phyloP scores from a whole-genome alignment of 2,329 filamentous ascomycete species.

The Botryotinia globosa region DNA sequence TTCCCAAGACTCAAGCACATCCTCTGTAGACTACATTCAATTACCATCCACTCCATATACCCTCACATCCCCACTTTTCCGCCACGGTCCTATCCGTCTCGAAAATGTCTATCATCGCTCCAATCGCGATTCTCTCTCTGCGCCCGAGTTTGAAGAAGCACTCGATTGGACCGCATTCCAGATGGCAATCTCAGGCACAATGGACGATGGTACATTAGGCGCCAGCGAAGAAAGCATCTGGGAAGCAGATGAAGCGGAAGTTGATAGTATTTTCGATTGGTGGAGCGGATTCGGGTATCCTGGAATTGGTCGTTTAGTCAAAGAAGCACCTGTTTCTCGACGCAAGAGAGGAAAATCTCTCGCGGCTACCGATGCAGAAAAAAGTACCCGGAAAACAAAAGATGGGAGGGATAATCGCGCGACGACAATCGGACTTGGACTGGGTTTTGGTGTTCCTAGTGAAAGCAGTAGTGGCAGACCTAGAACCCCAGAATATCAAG shows the following conservation, averaged over 20 bases:
- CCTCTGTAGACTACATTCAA: conserved; percentile 39
- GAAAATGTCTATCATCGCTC: conserved; percentile 44
- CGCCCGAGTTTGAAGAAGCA: conserved; percentile 44
- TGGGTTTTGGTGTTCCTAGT: not conserved
- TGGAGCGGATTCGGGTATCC: conserved; percentile 29
- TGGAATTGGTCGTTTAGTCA: conserved; percentile 25
- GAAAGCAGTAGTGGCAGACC: not conserved
- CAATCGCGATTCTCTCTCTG: conserved; percentile 28
- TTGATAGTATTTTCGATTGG: conserved; percentile 31
- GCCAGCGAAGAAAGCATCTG: conserved; percentile 21
- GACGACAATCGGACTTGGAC: not conserved
- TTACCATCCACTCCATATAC: conserved; percentile 46
- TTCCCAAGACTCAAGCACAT: conserved; percentile 4
- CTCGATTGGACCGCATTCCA: conserved; percentile 65
- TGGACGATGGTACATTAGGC: conserved; percentile 45
- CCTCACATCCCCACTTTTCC: conserved; percentile 48
- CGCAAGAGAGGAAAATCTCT: conserved; percentile 11
- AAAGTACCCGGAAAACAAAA: not conserved
- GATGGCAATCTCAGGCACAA: conserved; percentile 60
- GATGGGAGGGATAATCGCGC: not conserved
- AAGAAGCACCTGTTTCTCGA: conserved; percentile 10
- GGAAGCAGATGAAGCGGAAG: conserved; percentile 27
- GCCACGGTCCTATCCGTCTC: conserved; percentile 56
- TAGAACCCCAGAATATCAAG: not conserved
- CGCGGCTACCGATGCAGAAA: conserved; percentile 1